Percentiles rank a stretch among this genome's conserved stretches.
These are phyloP conservation scores for Coleophoma cylindrospora DNA, from an alignment of 2,329 filamentous ascomycete species.

Conservation along the genomic window DNA sequence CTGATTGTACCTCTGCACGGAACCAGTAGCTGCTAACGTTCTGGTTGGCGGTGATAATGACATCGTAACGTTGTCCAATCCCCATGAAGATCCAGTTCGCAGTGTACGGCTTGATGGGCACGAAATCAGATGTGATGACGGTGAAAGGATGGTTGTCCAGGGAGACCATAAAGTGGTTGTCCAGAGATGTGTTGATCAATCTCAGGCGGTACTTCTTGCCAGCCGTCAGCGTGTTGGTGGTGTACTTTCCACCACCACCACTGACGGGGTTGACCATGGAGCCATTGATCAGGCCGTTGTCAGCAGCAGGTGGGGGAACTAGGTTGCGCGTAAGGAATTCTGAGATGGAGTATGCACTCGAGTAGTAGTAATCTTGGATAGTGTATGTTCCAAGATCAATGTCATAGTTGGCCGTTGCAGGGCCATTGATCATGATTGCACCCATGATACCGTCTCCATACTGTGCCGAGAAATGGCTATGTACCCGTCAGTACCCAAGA, in stretches of 20 bases:
- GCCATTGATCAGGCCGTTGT: constrained; percentile 11
- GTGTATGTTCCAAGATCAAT: constrained; percentile 44
- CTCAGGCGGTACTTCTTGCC: constrained; percentile 32
- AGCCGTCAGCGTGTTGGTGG: constrained; percentile 12
- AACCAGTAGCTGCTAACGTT: neutral
- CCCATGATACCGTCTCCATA: constrained; percentile 45
- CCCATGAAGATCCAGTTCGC: constrained; percentile 36
- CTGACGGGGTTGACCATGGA: neutral
- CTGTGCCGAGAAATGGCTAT: constrained; percentile 42
- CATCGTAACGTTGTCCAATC: constrained; percentile 34
- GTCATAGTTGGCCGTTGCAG: constrained; percentile 50
- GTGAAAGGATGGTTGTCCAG: constrained; percentile 49
- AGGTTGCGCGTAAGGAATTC: constrained; percentile 2
- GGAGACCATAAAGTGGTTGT: constrained; percentile 14
- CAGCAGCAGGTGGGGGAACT: neutral
- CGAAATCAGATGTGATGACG: constrained; percentile 49
- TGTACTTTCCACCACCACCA: constrained; percentile 2
- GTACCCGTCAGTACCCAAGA: no score
- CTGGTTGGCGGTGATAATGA: constrained; percentile 27
- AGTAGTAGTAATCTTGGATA: constrained; percentile 1
- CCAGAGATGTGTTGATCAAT: constrained; percentile 36
- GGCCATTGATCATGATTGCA: constrained; percentile 53
- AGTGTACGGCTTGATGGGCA: constrained; percentile 47
- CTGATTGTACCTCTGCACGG: neutral
- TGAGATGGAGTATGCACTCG: constrained; percentile 8